Base-by-base conservation (phyloP, 768 basidiomycete genomes). In the Suillus subalutaceus region DNA sequence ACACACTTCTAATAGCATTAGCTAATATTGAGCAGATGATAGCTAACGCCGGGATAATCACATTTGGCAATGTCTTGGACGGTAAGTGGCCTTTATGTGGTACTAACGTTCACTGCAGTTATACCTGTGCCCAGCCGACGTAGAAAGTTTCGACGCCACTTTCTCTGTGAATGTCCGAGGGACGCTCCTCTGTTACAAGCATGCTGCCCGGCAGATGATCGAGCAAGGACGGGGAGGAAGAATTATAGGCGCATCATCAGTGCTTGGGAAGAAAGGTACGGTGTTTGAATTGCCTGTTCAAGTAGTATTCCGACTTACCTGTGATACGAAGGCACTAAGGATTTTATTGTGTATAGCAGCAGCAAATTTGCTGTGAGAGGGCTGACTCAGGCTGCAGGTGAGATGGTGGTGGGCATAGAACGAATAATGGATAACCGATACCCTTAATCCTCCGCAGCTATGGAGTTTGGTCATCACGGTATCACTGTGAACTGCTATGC, bases 191-290 rank as follows among this genome's bases (percentile, higher is more conserved):
- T 76, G 74, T 62, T 79, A 79, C 72, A 81, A 79, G 66, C 70
- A 76, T 56, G 81, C 80, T 2, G 80, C 80, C 0, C 61, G 58
- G 16, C 74, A 79, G 62, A 82, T 81, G 82, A 72, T 82, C 63
- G 73, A 77, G 63, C 81, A 81, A 70, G 78, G 79, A 12, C 67
- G 67, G 1, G 80, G 80, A 6, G 80, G 81, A 2, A 70, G 80
- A 5, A 82, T 82, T 57, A 77, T 82, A 35, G 77, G 70, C 5
- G 78, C 84, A 65, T 81, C 81, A 15, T 79, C 77, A 50, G 81
- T 83, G 77, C 74, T 74, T 15, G 70, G 69, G 57, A 71, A 68
- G 60, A 65, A 26, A 10, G 80, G 80, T 23, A 66, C 26, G 10
- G 9, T 32, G 52, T 3, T 32, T 4, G 3, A 20, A 32, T 32